phyloP scores from a whole-genome alignment of 768 basidiomycete species.

The Termitomyces sp. region DNA sequence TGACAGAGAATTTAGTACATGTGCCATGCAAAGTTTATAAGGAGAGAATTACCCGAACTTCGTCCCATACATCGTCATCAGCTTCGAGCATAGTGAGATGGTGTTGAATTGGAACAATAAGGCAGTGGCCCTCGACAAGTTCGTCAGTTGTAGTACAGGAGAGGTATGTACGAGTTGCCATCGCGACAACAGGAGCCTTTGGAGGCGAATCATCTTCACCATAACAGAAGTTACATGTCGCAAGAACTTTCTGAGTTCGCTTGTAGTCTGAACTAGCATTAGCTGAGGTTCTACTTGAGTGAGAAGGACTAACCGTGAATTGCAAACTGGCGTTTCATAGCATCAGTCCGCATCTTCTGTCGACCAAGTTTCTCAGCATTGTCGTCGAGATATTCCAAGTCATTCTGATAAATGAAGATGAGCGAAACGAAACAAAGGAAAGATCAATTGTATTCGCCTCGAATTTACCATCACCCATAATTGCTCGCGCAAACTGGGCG shows the following conservation, averaged over 20 bases:
- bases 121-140: conserved; percentile 87
- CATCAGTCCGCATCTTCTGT: conserved; percentile 94
- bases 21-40: neutral
- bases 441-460: conserved; percentile 45
- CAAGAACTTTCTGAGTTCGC: conserved; percentile 85
- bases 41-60: conserved; percentile 72
- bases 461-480: conserved; percentile 88
- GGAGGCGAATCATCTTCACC: conserved; percentile 91
- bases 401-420: conserved; percentile 48
- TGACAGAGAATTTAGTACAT: neutral
- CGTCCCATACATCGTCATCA: conserved; percentile 98
- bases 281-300: conserved; percentile 1
- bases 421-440: neutral
- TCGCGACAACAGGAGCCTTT: conserved; percentile 83
- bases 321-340: conserved; percentile 96
- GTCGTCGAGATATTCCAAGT: conserved; percentile 95
- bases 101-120: conserved; percentile 96
- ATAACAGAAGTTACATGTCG: conserved; percentile 85
- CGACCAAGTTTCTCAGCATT: conserved; percentile 91
- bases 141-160: conserved; percentile 87
- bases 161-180: conserved; percentile 90
- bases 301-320: conserved; percentile 68
- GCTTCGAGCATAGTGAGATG: conserved; percentile 88
- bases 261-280: conserved; percentile 74
- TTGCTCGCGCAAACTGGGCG: conserved; percentile 82